These are phyloP conservation scores for Abelmoschus esculentus DNA, from an alignment of 345 rosid species.

Conservation along the genomic window DNA sequence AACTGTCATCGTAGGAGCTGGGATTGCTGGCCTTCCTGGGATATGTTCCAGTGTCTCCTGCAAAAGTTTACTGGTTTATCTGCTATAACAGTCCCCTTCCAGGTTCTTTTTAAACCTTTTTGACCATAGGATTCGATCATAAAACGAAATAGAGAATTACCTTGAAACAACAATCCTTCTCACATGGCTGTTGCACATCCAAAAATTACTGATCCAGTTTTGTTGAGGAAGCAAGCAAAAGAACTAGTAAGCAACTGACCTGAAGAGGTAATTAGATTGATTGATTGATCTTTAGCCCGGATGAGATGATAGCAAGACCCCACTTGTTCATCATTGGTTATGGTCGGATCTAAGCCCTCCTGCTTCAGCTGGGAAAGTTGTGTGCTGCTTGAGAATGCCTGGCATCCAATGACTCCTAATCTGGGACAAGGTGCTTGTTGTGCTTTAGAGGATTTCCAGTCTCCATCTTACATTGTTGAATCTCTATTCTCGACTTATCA, in stretches of 20 bases:
- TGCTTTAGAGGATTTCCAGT: constrained; percentile 56
- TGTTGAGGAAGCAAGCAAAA: constrained; percentile 58
- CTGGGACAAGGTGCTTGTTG: constrained; percentile 92
- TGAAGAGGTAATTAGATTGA: constrained; percentile 43
- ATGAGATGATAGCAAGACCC: constrained; percentile 63
- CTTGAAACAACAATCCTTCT: not conserved
- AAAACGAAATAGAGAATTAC: not conserved
- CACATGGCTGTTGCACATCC: constrained; percentile 46
- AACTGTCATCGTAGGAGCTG: constrained; percentile 71
- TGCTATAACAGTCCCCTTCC: constrained; percentile 76
- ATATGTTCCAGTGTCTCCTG: constrained; percentile 68
- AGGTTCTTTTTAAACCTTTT: constrained; percentile 28
- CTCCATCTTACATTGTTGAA: not conserved
- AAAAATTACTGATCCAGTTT: constrained; percentile 51
- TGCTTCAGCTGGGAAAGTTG: constrained; percentile 54
- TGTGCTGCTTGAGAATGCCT: constrained; percentile 80
- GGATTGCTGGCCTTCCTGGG: constrained; percentile 77
- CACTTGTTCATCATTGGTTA: constrained; percentile 79
- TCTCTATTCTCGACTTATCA: no score
- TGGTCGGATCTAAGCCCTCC: constrained; percentile 68
- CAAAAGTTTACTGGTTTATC: constrained; percentile 88
- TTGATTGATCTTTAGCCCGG: constrained; percentile 56
- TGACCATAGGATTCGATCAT: not conserved
- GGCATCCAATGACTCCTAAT: constrained; percentile 98
- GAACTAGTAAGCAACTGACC: constrained; percentile 33